phyloP scores from a whole-genome alignment of 192 early-diverging fungal species.

The Tieghemiomyces parasiticus region DNA sequence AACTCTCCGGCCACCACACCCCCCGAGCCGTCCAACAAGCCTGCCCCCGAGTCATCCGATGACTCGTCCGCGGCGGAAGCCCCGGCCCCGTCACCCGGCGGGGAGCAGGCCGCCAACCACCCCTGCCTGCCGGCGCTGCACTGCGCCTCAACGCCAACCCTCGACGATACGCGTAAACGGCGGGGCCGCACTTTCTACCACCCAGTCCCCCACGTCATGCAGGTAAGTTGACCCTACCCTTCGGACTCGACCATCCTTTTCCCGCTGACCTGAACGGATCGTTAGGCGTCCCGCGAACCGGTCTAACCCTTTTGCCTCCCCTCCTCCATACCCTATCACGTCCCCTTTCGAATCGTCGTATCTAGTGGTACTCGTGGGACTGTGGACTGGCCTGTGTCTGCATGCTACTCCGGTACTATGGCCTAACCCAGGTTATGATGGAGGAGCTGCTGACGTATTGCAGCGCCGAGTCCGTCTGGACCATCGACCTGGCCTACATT shows the following conservation, averaged over 20 bases:
- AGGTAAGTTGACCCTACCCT: background rate
- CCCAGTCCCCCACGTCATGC: constrained; percentile 10
- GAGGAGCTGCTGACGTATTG: constrained; percentile 38
- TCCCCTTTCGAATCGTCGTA: background rate
- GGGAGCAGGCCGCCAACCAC: no score
- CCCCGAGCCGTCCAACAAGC: background rate
- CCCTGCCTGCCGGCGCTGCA: no score
- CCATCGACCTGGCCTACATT: constrained; percentile 75
- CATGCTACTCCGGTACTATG: constrained; percentile 56
- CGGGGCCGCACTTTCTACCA: constrained; percentile 8
- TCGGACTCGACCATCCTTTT: background rate
- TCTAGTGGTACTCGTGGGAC: constrained; percentile 53
- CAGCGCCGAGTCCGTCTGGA: constrained; percentile 60
- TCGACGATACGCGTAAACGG: background rate
- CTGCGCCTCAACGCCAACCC: no score
- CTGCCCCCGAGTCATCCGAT: background rate
- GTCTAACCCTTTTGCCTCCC: background rate
- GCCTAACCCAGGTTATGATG: constrained; percentile 34
- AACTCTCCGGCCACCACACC: no score
- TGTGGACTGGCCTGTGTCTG: constrained; percentile 75
- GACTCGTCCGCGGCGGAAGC: background rate
- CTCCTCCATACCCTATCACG: background rate
- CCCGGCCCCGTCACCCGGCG: background rate
- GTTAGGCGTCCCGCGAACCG: background rate
- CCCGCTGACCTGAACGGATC: no score